Percentiles rank a stretch among this genome's conserved stretches.
Evolutionary conservation across 177 flowering plant genomes (phyloP).

Genomic region (Vitis hybrid): DNA sequence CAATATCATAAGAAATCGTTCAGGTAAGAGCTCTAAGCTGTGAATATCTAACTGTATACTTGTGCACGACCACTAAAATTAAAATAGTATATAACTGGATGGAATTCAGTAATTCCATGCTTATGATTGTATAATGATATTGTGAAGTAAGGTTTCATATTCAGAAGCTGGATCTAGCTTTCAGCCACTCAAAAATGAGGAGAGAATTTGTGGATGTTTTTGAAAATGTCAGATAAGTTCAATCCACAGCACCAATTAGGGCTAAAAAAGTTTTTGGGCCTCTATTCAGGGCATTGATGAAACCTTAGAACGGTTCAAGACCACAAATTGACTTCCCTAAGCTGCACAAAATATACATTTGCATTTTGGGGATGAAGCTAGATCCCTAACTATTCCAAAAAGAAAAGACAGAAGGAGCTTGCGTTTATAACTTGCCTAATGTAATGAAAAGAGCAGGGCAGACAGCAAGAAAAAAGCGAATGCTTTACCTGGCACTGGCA

Average conservation of each 20-base stretch:
- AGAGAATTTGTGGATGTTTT: too few species aligned
- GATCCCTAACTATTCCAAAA: background rate
- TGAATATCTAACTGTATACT: too few species aligned
- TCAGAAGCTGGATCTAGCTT: background rate
- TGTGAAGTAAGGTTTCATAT: background rate
- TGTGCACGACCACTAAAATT: background rate
- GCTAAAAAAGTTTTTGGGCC: too few species aligned
- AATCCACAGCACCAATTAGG: too few species aligned
- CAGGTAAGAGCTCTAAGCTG: too few species aligned
- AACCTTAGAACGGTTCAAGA: too few species aligned
- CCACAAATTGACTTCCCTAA: background rate
- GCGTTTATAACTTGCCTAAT: too few species aligned
- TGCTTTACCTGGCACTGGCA: conserved; percentile 62
- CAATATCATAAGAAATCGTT: too few species aligned
- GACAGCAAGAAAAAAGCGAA: background rate
- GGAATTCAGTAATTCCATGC: background rate
- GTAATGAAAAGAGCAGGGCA: background rate
- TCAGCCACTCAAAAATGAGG: background rate
- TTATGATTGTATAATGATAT: background rate
- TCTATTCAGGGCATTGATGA: too few species aligned
- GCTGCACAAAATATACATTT: background rate
- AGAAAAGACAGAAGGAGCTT: too few species aligned
- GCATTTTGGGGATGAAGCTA: background rate
- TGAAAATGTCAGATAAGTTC: too few species aligned
- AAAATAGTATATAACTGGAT: background rate